Percentiles rank a stretch among this genome's conserved stretches.
Conservation (phyloP, 345 rosid species). For the Stellera chamaejasme region DNA sequence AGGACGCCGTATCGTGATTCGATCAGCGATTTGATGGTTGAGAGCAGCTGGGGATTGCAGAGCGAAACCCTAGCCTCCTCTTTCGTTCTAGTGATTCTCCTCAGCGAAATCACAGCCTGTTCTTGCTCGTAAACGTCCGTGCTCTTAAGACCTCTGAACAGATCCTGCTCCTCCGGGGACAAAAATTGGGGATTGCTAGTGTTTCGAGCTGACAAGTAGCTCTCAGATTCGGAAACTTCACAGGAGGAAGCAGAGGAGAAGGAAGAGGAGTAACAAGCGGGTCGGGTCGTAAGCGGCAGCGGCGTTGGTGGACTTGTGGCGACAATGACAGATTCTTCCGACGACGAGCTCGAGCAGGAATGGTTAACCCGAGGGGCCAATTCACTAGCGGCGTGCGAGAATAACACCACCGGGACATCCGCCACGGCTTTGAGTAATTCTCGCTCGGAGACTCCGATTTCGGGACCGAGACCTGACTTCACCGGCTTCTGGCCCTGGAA, state of each 20-base stretch:
- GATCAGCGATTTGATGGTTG: constrained; percentile 39
- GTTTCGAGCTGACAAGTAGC: constrained; percentile 11
- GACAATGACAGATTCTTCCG: constrained; percentile 51
- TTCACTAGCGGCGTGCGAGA: constrained; percentile 52
- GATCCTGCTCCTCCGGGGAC: constrained; percentile 47
- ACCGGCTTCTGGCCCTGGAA: constrained; percentile 17
- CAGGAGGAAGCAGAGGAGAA: constrained; percentile 53
- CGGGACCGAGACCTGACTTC: constrained; percentile 13
- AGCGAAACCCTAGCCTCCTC: constrained; percentile 42
- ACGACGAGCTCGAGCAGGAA: constrained; percentile 43
- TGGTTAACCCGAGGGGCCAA: constrained; percentile 25
- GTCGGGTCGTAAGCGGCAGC: constrained; percentile 60
- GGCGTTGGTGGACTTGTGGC: constrained; percentile 54
- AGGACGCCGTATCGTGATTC: constrained; percentile 50
- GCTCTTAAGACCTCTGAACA: constrained; percentile 38
- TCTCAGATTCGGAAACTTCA: constrained; percentile 26
- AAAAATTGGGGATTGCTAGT: constrained; percentile 18
- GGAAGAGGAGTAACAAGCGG: constrained; percentile 55
- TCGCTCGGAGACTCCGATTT: constrained; percentile 53
- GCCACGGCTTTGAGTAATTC: constrained; percentile 60
- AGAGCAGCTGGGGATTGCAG: constrained; percentile 46
- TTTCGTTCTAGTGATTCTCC: constrained; percentile 53
- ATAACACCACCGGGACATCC: constrained; percentile 28
- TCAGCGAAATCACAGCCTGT: constrained; percentile 41
- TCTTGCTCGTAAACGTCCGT: constrained; percentile 49